Conservation (phyloP, 140 eudicot genomes). For the Flaveria floridana region DNA sequence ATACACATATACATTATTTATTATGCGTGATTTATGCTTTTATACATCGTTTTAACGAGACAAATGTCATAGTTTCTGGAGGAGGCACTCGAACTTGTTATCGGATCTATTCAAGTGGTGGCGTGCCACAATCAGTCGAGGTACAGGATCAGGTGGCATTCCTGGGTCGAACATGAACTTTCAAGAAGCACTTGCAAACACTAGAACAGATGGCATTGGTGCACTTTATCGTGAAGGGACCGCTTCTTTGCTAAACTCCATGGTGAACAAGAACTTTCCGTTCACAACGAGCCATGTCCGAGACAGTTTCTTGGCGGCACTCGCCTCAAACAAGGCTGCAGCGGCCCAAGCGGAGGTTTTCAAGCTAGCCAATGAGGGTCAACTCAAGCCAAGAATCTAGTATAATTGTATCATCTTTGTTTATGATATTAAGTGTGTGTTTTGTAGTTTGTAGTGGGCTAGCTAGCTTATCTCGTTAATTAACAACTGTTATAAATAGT, state of each 20-base stretch:
- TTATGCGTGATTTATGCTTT: not conserved
- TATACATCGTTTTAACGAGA: not conserved
- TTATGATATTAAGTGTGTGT: slow-evolving; percentile 5
- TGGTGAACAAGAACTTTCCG: slow-evolving; percentile 61
- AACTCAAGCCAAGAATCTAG: slow-evolving; percentile 50
- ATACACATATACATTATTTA: not conserved
- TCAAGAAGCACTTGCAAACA: slow-evolving; percentile 60
- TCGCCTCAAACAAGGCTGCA: slow-evolving; percentile 63
- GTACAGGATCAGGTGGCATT: slow-evolving; percentile 38
- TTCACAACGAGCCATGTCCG: slow-evolving; percentile 70
- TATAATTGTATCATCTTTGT: slow-evolving; percentile 9
- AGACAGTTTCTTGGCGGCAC: slow-evolving; percentile 53
- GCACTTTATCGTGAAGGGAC: slow-evolving; percentile 89
- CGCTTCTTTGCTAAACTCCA: slow-evolving; percentile 78
- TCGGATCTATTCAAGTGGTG: slow-evolving; percentile 60
- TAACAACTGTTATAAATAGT: slow-evolving; percentile 15
- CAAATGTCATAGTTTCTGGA: slow-evolving; percentile 67
- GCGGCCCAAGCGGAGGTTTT: slow-evolving; percentile 71
- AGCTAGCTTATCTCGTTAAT: slow-evolving; percentile 20
- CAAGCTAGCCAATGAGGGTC: slow-evolving; percentile 83
- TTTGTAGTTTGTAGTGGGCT: not conserved
- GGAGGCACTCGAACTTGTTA: slow-evolving; percentile 48
- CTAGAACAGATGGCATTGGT: slow-evolving; percentile 58
- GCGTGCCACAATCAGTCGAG: slow-evolving; percentile 53
- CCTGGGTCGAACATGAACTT: slow-evolving; percentile 43